A percentile compares a stretch with the other conserved stretches of the same genome.
These are phyloP conservation scores for Aspergillus leporis DNA, from an alignment of 495 filamentous ascomycete species.

Conservation along the genomic window DNA sequence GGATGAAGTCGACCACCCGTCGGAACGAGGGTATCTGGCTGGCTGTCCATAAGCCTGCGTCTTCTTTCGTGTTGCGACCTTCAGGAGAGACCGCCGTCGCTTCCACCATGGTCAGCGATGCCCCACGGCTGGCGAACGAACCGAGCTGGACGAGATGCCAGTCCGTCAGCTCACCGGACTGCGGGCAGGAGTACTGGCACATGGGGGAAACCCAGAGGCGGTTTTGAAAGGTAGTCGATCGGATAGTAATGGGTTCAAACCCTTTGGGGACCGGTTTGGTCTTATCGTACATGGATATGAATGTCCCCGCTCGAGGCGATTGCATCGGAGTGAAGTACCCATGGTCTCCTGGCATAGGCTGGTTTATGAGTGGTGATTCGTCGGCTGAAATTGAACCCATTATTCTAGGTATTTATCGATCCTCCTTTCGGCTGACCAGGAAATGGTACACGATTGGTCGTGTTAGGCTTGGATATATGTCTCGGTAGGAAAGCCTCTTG, in stretches of 20 bases:
- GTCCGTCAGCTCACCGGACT: background rate
- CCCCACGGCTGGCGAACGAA: background rate
- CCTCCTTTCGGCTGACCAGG: no score
- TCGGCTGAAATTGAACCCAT: no score
- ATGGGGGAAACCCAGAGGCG: background rate
- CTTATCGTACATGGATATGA: no score
- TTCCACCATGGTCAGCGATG: background rate
- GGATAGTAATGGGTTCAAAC: background rate
- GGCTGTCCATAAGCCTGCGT: background rate
- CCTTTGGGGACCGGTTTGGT: background rate
- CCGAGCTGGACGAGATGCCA: background rate
- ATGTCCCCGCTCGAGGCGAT: no score
- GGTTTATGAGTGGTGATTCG: no score
- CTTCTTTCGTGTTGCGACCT: background rate
- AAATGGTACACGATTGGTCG: no score
- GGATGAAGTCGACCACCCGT: slow-evolving; percentile 53
- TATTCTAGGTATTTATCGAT: no score
- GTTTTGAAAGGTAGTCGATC: background rate
- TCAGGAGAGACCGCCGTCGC: background rate
- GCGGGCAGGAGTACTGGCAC: background rate
- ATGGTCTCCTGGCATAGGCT: no score
- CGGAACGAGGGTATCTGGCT: slow-evolving; percentile 1
- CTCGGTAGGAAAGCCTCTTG: no score
- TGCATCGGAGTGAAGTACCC: no score
- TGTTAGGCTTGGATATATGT: no score